Evolutionary conservation across 2,329 filamentous ascomycete genomes (phyloP).

Genomic region (Apiospora phragmitis): DNA sequence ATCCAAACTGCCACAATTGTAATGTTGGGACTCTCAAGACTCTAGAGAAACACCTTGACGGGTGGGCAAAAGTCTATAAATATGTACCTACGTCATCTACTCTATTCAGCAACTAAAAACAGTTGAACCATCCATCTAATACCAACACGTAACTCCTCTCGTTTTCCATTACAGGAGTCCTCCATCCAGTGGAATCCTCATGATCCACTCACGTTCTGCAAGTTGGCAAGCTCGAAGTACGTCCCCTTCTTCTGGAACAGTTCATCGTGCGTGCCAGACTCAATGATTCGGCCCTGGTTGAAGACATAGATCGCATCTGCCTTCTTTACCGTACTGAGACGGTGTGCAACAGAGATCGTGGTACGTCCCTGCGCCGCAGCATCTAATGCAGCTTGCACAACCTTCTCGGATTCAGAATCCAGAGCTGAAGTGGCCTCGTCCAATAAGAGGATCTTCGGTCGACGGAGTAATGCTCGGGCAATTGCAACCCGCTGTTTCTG

Average conservation of each 20-base stretch:
- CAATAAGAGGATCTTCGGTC: slow-evolving; percentile 86
- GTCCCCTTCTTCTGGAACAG: neutral
- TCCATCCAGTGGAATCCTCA: too few relatives aligned
- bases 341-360: slow-evolving; percentile 93
- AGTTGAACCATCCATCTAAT: too few relatives aligned
- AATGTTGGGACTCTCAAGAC: too few relatives aligned
- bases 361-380: slow-evolving; percentile 82
- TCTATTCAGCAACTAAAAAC: too few relatives aligned
- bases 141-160: too few relatives aligned
- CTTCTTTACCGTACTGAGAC: slow-evolving; percentile 88
- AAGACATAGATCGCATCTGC: slow-evolving; percentile 41
- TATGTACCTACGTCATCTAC: too few relatives aligned
- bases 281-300: neutral
- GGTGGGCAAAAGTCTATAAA: too few relatives aligned
- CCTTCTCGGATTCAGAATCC: slow-evolving; percentile 90
- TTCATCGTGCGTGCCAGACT: neutral
- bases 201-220: too few relatives aligned
- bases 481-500: slow-evolving; percentile 48
- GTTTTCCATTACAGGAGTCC: too few relatives aligned
- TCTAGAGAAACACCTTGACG: too few relatives aligned
- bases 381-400: slow-evolving; percentile 90
- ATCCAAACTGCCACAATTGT: too few relatives aligned
- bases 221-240: slow-evolving; percentile 4
- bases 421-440: slow-evolving; percentile 94
- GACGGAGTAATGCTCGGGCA: slow-evolving; percentile 42